These are phyloP conservation scores for Lentinula sp. DNA, from an alignment of 768 basidiomycete species.

Conservation along the genomic window DNA sequence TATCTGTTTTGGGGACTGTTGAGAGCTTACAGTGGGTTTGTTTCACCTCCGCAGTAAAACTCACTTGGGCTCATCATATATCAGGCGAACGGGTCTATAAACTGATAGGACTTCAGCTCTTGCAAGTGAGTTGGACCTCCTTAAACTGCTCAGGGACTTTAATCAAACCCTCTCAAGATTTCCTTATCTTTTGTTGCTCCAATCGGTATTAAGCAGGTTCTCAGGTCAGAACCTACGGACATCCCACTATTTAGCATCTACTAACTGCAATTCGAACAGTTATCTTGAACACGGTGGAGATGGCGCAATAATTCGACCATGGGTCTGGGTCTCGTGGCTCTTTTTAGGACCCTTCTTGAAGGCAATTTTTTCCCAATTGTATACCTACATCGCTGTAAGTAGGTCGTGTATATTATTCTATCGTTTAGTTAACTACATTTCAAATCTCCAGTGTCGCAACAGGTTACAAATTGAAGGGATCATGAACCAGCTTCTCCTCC, in stretches of 20 bases:
- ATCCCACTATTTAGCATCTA: neutral
- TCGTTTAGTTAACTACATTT: neutral
- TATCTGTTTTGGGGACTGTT: constrained; percentile 7
- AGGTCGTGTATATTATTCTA: neutral
- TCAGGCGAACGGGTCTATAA: neutral
- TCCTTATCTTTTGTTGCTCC: constrained; percentile 27
- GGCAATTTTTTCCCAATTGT: constrained; percentile 34
- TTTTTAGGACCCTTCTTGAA: constrained; percentile 27
- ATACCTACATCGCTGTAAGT: constrained; percentile 21
- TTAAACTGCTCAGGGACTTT: neutral
- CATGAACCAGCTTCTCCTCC: constrained; percentile 35
- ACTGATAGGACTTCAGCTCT: neutral
- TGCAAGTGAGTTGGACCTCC: neutral
- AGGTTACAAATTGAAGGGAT: constrained; percentile 37
- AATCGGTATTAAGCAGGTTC: constrained; percentile 33
- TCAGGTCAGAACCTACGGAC: constrained; percentile 20
- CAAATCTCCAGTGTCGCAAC: neutral
- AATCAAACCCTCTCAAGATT: constrained; percentile 6
- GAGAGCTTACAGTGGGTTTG: constrained; percentile 12
- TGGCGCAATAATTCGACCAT: constrained; percentile 47
- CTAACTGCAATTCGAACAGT: constrained; percentile 21
- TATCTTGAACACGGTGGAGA: constrained; percentile 53
- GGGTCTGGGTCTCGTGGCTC: constrained; percentile 48
- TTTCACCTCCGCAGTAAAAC: neutral
- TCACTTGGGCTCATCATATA: neutral